Conservation (phyloP, 768 basidiomycete species). For the Phanerodontia chrysosporium region DNA sequence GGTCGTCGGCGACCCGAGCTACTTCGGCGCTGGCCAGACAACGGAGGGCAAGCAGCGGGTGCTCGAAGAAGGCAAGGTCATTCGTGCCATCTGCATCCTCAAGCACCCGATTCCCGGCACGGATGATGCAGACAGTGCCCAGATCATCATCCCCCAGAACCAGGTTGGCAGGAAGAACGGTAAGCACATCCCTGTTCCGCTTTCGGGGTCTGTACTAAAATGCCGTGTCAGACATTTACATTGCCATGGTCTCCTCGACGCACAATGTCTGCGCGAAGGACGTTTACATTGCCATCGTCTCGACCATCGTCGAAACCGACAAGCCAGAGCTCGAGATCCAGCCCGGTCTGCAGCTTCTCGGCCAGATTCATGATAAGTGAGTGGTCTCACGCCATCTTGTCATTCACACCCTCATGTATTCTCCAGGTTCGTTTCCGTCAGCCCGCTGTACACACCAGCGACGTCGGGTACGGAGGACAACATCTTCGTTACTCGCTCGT, state of each 20-base stretch:
- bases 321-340: slow-evolving; percentile 87
- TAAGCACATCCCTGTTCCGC: slow-evolving; percentile 32
- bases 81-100: slow-evolving; percentile 95
- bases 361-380: slow-evolving; percentile 91
- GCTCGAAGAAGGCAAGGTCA: slow-evolving; percentile 89
- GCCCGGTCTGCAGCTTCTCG: slow-evolving; percentile 90
- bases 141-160: slow-evolving; percentile 99
- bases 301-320: slow-evolving; percentile 94
- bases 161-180: slow-evolving; percentile 93
- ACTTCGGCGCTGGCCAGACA: slow-evolving; percentile 78
- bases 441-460: slow-evolving; percentile 86
- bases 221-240: slow-evolving; percentile 82
- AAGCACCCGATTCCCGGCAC: slow-evolving; percentile 98
- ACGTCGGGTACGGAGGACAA: slow-evolving; percentile 77
- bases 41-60: slow-evolving; percentile 79
- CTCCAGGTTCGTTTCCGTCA: slow-evolving; percentile 82
- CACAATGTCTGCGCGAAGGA: slow-evolving; percentile 98
- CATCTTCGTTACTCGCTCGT: slow-evolving; percentile 96
- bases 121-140: slow-evolving; percentile 90
- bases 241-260: slow-evolving; percentile 94
- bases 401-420: not conserved
- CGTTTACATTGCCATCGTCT: slow-evolving; percentile 94
- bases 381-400: slow-evolving; percentile 17
- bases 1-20: slow-evolving; percentile 96
- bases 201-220: slow-evolving; percentile 2